A percentile compares a stretch with the other conserved stretches of the same genome.
These are phyloP conservation scores for Backusella macrospora DNA, from an alignment of 192 early-diverging fungal genomes.

Conservation along the genomic window DNA sequence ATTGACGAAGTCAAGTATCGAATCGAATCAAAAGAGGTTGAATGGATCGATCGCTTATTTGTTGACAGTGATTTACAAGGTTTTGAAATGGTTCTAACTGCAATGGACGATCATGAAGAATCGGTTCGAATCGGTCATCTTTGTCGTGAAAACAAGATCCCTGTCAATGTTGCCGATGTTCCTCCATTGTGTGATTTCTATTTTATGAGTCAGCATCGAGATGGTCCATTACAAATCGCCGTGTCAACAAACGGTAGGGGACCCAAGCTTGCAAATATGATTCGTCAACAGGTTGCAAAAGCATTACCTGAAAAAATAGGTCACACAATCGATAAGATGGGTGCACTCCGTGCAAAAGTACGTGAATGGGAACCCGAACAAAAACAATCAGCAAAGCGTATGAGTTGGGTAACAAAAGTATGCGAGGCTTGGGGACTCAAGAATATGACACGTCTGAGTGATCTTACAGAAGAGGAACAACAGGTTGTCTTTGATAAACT, in stretches of 20 bases:
- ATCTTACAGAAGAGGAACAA: constrained; percentile 16
- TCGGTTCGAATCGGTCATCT: constrained; percentile 67
- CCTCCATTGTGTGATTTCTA: constrained; percentile 92
- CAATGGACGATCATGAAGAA: constrained; percentile 75
- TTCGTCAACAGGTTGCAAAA: constrained; percentile 68
- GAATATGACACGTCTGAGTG: constrained; percentile 62
- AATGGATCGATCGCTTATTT: constrained; percentile 57
- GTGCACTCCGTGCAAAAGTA: constrained; percentile 61
- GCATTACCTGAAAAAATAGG: constrained; percentile 64
- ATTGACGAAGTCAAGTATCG: constrained; percentile 68
- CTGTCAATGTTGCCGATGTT: constrained; percentile 92
- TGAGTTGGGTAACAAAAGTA: constrained; percentile 81
- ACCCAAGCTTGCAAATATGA: constrained; percentile 83
- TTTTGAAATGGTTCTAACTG: constrained; percentile 68
- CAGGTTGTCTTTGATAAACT: constrained; percentile 61
- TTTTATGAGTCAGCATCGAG: constrained; percentile 85
- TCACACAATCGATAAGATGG: constrained; percentile 73
- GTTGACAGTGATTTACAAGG: constrained; percentile 53
- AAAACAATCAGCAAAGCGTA: constrained; percentile 67
- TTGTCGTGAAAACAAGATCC: constrained; percentile 70
- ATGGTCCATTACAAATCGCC: constrained; percentile 86
- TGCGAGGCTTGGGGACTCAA: constrained; percentile 86
- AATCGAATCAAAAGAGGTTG: constrained; percentile 57
- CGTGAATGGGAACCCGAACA: constrained; percentile 66
- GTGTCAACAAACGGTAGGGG: constrained; percentile 89